Percentiles rank a stretch among this genome's conserved stretches.
phyloP scores from a whole-genome alignment of 306 rosid species.

The Mucuna pruriens region DNA sequence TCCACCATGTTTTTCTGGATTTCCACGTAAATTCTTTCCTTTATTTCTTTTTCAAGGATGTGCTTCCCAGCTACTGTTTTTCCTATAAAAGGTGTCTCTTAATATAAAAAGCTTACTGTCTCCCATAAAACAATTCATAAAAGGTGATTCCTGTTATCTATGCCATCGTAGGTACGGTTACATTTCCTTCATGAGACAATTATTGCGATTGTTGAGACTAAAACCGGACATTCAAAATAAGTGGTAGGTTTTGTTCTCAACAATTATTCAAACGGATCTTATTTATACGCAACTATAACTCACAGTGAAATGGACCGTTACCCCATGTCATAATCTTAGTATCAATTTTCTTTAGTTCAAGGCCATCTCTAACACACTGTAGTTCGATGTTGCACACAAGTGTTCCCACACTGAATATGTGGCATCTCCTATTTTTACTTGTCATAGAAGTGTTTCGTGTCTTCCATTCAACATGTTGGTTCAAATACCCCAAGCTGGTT shows the following conservation, averaged over 20 bases:
- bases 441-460: neutral
- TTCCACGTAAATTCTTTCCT: no score
- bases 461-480: neutral
- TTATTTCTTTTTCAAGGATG: no score
- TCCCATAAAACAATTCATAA: no score
- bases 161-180: neutral
- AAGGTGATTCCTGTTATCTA: neutral
- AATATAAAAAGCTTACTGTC: no score
- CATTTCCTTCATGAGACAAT: no score
- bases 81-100: no score
- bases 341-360: neutral
- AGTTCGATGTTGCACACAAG: neutral
- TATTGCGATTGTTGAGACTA: no score
- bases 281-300: neutral
- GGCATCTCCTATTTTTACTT: neutral
- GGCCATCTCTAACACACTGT: neutral
- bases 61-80: no score
- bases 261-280: neutral
- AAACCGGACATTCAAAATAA: neutral
- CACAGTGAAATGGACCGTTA: neutral
- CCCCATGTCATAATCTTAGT: neutral
- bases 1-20: no score
- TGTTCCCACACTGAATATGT: neutral
- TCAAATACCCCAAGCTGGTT: neutral
- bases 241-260: no score